Conservation (phyloP, 495 filamentous ascomycete genomes). For the Podospora didyma region DNA sequence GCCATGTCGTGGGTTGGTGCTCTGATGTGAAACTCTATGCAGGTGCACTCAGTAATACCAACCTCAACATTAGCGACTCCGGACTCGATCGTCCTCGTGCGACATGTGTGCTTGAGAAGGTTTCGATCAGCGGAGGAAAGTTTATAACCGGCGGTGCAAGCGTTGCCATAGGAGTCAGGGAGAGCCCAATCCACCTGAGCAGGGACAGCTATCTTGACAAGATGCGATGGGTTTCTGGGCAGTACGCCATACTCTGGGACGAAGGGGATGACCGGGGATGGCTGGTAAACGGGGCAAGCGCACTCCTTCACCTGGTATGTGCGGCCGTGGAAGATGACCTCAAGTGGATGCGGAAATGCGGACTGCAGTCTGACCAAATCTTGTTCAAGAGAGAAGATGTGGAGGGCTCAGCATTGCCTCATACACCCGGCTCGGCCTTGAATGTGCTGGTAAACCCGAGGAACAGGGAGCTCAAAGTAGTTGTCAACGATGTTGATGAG, state of each 20-base stretch:
- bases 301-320: constrained; percentile 28
- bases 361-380: constrained; percentile 1
- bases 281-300: constrained; percentile 29
- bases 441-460: constrained; percentile 12
- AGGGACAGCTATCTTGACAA: constrained; percentile 11
- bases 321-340: constrained; percentile 22
- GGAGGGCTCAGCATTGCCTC: neutral
- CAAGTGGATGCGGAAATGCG: neutral
- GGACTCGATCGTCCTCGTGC: constrained; percentile 4
- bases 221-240: constrained; percentile 18
- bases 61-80: constrained; percentile 1
- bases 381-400: too few relatives aligned
- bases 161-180: constrained; percentile 18
- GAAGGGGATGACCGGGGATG: constrained; percentile 27
- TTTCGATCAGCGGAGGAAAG: constrained; percentile 17
- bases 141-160: constrained; percentile 16
- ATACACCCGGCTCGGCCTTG: constrained; percentile 9
- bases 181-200: constrained; percentile 19
- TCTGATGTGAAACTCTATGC: too few relatives aligned
- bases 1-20: too few relatives aligned
- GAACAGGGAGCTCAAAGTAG: constrained; percentile 19
- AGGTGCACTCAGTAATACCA: too few relatives aligned
- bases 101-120: constrained; percentile 20
- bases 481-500: too few relatives aligned
- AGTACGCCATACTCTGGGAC: constrained; percentile 29